Evolutionary conservation across 1,284 basidiomycete genomes (phyloP).

Genomic region (Melampsora abietis-canadensis): DNA sequence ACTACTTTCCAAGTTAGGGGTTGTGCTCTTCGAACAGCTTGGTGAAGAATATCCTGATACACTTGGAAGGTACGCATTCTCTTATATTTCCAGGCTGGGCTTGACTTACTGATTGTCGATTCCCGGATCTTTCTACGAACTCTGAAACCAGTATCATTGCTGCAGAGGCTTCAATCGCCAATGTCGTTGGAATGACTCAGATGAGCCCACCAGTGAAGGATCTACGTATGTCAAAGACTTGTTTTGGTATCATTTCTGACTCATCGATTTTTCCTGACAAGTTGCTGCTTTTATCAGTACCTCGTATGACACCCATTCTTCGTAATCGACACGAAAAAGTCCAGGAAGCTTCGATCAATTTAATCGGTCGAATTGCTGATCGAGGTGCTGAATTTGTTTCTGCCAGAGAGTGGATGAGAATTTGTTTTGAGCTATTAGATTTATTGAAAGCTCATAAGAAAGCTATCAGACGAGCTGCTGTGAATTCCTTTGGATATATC

Average conservation of each 20-base stretch:
- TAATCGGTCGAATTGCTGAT: conserved; percentile 99
- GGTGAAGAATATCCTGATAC: conserved; percentile 99
- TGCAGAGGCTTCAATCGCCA: conserved; percentile 95
- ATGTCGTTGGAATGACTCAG: conserved; percentile 99
- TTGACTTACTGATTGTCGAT: neutral
- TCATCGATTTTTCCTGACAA: neutral
- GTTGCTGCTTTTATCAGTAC: conserved; percentile 61
- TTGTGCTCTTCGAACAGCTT: conserved; percentile 96
- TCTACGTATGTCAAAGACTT: conserved; percentile 65
- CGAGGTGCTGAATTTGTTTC: conserved; percentile 97
- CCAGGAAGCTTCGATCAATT: conserved; percentile 97
- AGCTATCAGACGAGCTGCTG: conserved; percentile 94
- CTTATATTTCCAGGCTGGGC: neutral
- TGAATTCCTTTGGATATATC: conserved; percentile 99
- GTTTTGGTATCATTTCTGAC: neutral
- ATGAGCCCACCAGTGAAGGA: conserved; percentile 99
- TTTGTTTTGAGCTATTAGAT: conserved; percentile 97
- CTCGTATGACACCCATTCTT: conserved; percentile 98
- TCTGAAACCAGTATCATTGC: conserved; percentile 77
- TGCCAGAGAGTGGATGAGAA: conserved; percentile 93
- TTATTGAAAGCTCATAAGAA: conserved; percentile 98
- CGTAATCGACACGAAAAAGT: conserved; percentile 99
- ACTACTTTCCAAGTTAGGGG: conserved; percentile 88
- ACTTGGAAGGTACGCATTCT: conserved; percentile 63
- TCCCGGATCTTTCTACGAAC: neutral